These are phyloP conservation scores for Leptographium wingfieldii DNA, from an alignment of 2,329 filamentous ascomycete genomes.

Conservation along the genomic window DNA sequence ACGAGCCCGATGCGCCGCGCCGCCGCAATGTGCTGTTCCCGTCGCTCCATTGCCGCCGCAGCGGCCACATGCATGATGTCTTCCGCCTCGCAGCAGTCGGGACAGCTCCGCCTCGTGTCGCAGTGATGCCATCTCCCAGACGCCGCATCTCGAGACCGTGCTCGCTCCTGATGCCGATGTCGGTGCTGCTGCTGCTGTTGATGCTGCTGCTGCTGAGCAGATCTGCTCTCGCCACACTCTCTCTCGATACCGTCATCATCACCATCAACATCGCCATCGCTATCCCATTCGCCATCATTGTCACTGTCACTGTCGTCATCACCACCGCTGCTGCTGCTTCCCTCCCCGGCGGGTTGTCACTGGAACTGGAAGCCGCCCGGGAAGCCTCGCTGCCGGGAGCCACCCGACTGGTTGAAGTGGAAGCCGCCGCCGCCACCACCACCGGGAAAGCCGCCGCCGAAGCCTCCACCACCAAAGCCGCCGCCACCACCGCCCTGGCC, in stretches of 20 bases:
- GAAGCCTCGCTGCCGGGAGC: conserved; percentile 24
- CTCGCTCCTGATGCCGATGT: neutral
- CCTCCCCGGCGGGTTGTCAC: conserved; percentile 29
- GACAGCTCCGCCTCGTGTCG: neutral
- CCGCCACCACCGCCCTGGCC: conserved; percentile 43
- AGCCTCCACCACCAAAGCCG: conserved; percentile 33
- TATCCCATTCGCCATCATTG: conserved; percentile 14
- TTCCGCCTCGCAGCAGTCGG: neutral
- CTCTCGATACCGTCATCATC: neutral
- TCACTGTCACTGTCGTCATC: conserved; percentile 16
- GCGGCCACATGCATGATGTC: neutral
- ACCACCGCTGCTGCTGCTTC: conserved; percentile 16
- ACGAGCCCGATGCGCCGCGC: conserved; percentile 30
- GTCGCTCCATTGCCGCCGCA: conserved; percentile 14
- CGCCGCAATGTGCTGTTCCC: conserved; percentile 26
- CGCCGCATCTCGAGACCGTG: neutral
- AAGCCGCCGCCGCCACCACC: conserved; percentile 39
- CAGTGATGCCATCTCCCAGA: neutral
- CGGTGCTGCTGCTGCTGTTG: neutral
- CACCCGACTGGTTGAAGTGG: conserved; percentile 35
- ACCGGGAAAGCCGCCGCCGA: conserved; percentile 30
- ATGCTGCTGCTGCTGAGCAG: neutral
- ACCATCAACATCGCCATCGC: neutral
- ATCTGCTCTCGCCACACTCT: neutral
- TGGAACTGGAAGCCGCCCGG: conserved; percentile 30